A percentile compares a stretch with the other conserved stretches of the same genome.
Evolutionary conservation across 768 basidiomycete genomes (phyloP).

Genomic region (Daedaleopsis sinensis): DNA sequence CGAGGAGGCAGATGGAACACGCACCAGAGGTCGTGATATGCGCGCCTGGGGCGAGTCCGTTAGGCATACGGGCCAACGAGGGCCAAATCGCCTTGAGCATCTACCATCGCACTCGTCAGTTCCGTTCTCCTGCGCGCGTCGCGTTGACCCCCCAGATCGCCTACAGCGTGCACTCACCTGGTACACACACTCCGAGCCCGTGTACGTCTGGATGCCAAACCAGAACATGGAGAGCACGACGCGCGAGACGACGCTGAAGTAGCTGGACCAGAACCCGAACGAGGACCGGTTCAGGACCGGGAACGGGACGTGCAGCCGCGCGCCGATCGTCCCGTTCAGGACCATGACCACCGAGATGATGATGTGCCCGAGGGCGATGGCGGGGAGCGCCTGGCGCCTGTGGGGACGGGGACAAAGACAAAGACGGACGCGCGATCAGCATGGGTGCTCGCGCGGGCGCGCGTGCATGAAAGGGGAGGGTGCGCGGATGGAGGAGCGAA

Average conservation of each 20-base stretch:
- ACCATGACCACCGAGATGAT: slow-evolving; percentile 77
- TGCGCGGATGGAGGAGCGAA: neutral
- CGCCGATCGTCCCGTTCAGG: slow-evolving; percentile 77
- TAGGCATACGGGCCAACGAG: slow-evolving; percentile 62
- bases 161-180: slow-evolving; percentile 39
- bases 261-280: slow-evolving; percentile 90
- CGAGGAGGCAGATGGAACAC: neutral
- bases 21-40: slow-evolving; percentile 66
- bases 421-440: neutral
- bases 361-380: slow-evolving; percentile 71
- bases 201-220: slow-evolving; percentile 69
- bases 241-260: slow-evolving; percentile 81
- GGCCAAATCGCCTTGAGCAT: slow-evolving; percentile 89
- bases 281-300: slow-evolving; percentile 82
- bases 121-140: neutral
- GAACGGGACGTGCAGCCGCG: slow-evolving; percentile 77
- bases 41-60: slow-evolving; percentile 57
- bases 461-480: neutral
- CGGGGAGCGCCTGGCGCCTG: slow-evolving; percentile 68
- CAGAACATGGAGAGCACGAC: slow-evolving; percentile 80
- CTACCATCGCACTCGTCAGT: neutral
- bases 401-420: neutral
- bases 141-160: neutral
- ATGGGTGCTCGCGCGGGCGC: neutral
- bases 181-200: slow-evolving; percentile 73